Conservation (phyloP, 2,329 filamentous ascomycete species). For the Coccinonectria pachysandricola region DNA sequence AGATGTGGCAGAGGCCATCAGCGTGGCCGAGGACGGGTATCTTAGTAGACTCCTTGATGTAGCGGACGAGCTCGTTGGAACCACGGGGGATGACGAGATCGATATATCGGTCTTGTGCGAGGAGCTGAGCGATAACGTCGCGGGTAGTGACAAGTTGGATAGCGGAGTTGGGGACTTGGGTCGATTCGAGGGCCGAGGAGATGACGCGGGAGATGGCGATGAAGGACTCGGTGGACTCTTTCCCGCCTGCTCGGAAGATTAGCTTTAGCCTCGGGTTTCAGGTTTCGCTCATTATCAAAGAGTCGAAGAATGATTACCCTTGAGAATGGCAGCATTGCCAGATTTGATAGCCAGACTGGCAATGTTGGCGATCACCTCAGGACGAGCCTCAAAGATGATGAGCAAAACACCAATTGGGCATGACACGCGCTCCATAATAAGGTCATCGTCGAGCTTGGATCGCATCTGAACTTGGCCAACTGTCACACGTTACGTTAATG, state of each 20-base stretch:
- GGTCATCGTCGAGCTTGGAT: constrained; percentile 75
- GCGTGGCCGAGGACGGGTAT: constrained; percentile 96
- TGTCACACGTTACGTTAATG: constrained; percentile 21
- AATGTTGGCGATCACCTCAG: constrained; percentile 97
- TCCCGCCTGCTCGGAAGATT: constrained; percentile 52
- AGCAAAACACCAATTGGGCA: constrained; percentile 96
- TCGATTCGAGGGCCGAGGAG: constrained; percentile 60
- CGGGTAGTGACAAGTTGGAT: constrained; percentile 91
- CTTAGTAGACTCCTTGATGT: constrained; percentile 81
- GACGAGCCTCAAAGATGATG: constrained; percentile 95
- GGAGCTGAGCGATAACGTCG: constrained; percentile 80
- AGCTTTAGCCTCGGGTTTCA: not conserved
- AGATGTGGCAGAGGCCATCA: constrained; percentile 83
- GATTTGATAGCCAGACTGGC: constrained; percentile 93
- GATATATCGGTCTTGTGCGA: constrained; percentile 76
- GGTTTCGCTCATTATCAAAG: too few relatives aligned
- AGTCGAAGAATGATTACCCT: too few relatives aligned
- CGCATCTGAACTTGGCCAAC: constrained; percentile 77
- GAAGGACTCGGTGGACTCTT: constrained; percentile 94
- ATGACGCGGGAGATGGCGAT: constrained; percentile 81
- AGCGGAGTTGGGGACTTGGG: constrained; percentile 71
- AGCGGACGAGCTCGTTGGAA: constrained; percentile 79
- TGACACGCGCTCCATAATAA: constrained; percentile 77
- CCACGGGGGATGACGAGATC: constrained; percentile 92
- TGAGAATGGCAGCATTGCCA: constrained; percentile 91